Conservation (phyloP, 225 moss, liverwort and hornwort genomes). For the Pleurozium schreberi region DNA sequence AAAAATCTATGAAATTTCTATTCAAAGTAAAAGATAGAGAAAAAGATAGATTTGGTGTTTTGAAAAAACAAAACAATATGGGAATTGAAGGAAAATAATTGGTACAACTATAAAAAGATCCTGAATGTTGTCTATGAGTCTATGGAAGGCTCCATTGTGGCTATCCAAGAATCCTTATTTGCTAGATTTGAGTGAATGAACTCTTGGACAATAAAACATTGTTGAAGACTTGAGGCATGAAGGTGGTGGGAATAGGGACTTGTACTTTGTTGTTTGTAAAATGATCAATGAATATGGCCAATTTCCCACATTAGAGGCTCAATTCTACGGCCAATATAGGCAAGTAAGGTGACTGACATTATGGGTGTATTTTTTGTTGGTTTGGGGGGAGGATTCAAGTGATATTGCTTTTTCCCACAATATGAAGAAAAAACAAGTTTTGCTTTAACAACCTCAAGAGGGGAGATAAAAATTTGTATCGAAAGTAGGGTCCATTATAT, state of each 20-base stretch:
- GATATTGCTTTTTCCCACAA: too few relatives aligned
- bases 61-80: neutral
- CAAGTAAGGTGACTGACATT: neutral
- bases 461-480: too few relatives aligned
- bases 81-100: neutral
- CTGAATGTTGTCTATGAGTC: rapidly evolving
- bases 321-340: neutral
- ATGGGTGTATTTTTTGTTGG: neutral
- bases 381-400: too few relatives aligned
- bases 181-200: neutral
- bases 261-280: neutral
- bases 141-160: neutral
- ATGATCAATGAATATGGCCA: neutral
- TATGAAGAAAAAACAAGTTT: too few relatives aligned
- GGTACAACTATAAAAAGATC: neutral
- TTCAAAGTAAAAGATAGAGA: rapidly evolving
- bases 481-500: too few relatives aligned
- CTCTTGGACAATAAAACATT: neutral
- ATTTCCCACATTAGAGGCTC: neutral
- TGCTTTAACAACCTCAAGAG: too few relatives aligned
- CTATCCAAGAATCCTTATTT: rapidly evolving
- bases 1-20: neutral
- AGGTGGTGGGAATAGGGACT: too few relatives aligned
- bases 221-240: neutral
- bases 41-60: rapidly evolving